Evolutionary conservation across 2,329 filamentous ascomycete genomes (phyloP).

Genomic region (Cladophialophora carrionii): DNA sequence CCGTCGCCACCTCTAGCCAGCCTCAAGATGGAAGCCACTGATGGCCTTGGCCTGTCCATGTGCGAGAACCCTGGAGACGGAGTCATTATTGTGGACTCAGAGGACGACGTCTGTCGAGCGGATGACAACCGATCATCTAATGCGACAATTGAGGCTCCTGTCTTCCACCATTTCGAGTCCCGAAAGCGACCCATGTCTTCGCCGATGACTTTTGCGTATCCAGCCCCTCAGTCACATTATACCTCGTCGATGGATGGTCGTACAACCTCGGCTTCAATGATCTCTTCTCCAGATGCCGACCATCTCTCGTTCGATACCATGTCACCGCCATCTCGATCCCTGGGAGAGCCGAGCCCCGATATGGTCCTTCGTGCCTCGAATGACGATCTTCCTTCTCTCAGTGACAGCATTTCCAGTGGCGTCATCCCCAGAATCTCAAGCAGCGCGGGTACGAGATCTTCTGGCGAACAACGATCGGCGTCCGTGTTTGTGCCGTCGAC

Average conservation of each 20-base stretch:
- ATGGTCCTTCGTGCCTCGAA: slow-evolving; percentile 48
- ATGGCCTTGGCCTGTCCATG: slow-evolving; percentile 35
- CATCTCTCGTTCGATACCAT: slow-evolving; percentile 47
- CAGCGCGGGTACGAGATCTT: slow-evolving; percentile 48
- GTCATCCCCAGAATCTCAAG: slow-evolving; percentile 50
- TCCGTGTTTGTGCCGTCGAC: slow-evolving; percentile 50
- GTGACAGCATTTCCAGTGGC: slow-evolving; percentile 54
- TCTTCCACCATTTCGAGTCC: slow-evolving; percentile 32
- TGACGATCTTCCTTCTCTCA: slow-evolving; percentile 56
- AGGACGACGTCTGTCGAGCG: slow-evolving; percentile 31
- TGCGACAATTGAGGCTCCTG: slow-evolving; percentile 38
- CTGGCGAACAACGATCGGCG: slow-evolving; percentile 48
- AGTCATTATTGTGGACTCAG: slow-evolving; percentile 37
- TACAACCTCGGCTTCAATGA: slow-evolving; percentile 47
- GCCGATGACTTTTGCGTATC: slow-evolving; percentile 46
- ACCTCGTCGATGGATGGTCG: slow-evolving; percentile 44
- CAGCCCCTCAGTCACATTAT: slow-evolving; percentile 47
- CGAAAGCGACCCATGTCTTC: slow-evolving; percentile 50
- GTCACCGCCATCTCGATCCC: slow-evolving; percentile 46
- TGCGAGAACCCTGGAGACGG: slow-evolving; percentile 24
- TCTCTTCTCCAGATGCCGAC: slow-evolving; percentile 52
- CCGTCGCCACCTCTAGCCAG: slow-evolving; percentile 19
- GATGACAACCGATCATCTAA: slow-evolving; percentile 36
- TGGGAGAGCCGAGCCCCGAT: slow-evolving; percentile 44
- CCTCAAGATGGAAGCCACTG: slow-evolving; percentile 31